Evolutionary conservation across 768 basidiomycete genomes (phyloP).

Genomic region (Gloeophyllum trabeum): DNA sequence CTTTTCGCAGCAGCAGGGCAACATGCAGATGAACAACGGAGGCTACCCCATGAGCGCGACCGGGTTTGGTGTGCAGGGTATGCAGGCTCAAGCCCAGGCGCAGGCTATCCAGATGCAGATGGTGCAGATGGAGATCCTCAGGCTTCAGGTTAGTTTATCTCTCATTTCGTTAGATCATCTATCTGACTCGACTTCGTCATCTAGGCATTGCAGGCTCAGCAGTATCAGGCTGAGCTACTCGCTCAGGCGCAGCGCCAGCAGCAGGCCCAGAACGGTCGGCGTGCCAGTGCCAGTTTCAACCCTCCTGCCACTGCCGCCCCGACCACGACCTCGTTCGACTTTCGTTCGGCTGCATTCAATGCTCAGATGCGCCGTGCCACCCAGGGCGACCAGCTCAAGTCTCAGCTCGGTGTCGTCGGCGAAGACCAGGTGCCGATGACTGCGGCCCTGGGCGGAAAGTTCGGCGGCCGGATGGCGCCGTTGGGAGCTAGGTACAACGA

Average conservation of each 20-base stretch:
- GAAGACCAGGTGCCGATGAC: conserved; percentile 69
- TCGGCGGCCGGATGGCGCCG: conserved; percentile 51
- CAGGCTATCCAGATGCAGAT: conserved; percentile 75
- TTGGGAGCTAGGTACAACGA: conserved; percentile 27
- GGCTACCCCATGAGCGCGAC: conserved; percentile 35
- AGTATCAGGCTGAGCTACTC: conserved; percentile 62
- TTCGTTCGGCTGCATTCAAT: conserved; percentile 41
- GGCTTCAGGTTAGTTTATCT: conserved; percentile 51
- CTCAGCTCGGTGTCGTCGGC: conserved; percentile 39
- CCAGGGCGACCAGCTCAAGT: conserved; percentile 55
- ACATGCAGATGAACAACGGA: conserved; percentile 43
- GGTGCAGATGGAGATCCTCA: conserved; percentile 75
- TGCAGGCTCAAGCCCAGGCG: conserved; percentile 39
- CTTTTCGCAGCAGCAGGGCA: conserved; percentile 54
- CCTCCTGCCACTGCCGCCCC: conserved; percentile 72
- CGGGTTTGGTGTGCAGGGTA: conserved; percentile 20
- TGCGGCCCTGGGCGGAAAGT: conserved; percentile 65
- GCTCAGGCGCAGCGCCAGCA: conserved; percentile 51
- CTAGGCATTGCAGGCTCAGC: conserved; percentile 63
- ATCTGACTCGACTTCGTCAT: neutral
- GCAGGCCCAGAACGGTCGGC: conserved; percentile 35
- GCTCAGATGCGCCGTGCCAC: conserved; percentile 56
- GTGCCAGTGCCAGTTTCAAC: conserved; percentile 34
- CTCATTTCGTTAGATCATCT: conserved; percentile 6
- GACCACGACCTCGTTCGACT: conserved; percentile 48